Base-by-base conservation (phyloP, 345 rosid genomes). In the Viola odorata region DNA sequence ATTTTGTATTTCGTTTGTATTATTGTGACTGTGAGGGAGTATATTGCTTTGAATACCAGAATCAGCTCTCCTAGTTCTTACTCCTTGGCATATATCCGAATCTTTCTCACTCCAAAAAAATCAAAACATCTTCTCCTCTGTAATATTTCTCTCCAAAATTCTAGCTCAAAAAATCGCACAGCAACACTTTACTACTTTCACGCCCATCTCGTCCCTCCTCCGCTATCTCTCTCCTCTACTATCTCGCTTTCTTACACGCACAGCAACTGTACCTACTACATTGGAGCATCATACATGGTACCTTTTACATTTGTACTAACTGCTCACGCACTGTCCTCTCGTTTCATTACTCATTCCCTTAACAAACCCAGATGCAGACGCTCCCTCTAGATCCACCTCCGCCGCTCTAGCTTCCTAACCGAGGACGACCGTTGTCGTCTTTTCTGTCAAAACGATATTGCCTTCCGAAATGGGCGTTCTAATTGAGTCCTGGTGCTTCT, bases 401-500 rank as follows among this genome's bases (percentile, higher is more conserved):
- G 3, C 12, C 13, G 37, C 56, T 47, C 37, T 53, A 12, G 41
- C n/a, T 61, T 55, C 15, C 60, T 58, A 8, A 12, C 6, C 48
- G 37, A 10, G 8, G 39, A 40, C 12, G 23, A 3, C 59, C 63
- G 17, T 14, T 58, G 0, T 36, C 0, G 4, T 16, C 9, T 4
- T 17, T 32, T 12, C 32, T 44, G 1, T 37, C 16, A 41, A 57
- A 44, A 14, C 11, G 11, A 39, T 0, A 6, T 40, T 52, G 9
- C 38, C 12, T 23, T 3, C 7, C 0, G n/a, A 10, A 72, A 91
- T 91, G 98, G 86, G 96, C 45, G 83, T 84, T 59, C 62, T 81
- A 54, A 77, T 62, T 1, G 91, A 91, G 76, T 84, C 95, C 0
- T 88, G 87, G 89, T 91, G 96, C 71, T 91, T 91, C 62, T 91